Evolutionary conservation across 257 asterid genomes (phyloP).

Genomic region (Plantago major): DNA sequence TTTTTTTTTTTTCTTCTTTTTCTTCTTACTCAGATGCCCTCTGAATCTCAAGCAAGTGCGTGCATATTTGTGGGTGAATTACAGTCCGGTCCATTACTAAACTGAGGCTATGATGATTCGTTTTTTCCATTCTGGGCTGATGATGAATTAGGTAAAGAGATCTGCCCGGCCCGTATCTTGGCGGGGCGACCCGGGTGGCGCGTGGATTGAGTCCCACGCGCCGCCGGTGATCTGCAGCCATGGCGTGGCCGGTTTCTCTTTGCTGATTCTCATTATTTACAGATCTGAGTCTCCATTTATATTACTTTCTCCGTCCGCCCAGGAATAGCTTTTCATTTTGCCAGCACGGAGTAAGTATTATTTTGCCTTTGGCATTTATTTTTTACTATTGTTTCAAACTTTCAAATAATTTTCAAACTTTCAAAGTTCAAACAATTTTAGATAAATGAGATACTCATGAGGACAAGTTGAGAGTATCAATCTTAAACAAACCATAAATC

Average conservation of each 20-base stretch:
- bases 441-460: no score
- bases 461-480: no score
- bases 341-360: no score
- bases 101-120: slow-evolving; percentile 30
- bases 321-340: no score
- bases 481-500: no score
- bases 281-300: slow-evolving; percentile 27
- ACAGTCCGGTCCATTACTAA: not conserved
- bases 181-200: slow-evolving; percentile 37
- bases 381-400: no score
- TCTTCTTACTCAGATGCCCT: slow-evolving; percentile 2
- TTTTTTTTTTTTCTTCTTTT: not conserved
- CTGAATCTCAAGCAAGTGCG: slow-evolving; percentile 8
- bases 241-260: slow-evolving; percentile 20
- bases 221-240: slow-evolving; percentile 27
- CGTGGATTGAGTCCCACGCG: not conserved
- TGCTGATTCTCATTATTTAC: not conserved
- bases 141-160: not conserved
- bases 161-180: slow-evolving; percentile 28
- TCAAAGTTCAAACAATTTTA: no score
- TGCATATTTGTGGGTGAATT: no score
- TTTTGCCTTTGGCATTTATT: no score
- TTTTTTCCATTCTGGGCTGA: slow-evolving; percentile 9
- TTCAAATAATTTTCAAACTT: no score
- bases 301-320: no score